Percentiles rank a stretch among this genome's conserved stretches.
Evolutionary conservation across 495 filamentous ascomycete species (phyloP).

Genomic region (Hyphodiscus hymeniophilus): DNA sequence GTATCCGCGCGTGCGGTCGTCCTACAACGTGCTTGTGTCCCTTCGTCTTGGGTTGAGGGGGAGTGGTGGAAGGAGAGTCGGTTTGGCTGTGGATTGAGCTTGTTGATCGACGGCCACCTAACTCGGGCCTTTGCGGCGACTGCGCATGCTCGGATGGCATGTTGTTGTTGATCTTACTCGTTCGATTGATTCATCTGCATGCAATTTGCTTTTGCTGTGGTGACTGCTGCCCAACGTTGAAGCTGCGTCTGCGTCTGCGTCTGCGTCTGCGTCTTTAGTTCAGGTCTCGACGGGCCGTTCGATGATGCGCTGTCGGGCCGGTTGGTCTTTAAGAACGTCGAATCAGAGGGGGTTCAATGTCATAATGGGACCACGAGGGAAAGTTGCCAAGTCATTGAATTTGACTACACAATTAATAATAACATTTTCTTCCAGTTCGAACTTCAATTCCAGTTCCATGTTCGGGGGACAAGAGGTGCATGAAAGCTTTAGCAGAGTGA

Average conservation of each 20-base stretch:
- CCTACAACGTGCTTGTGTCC: conserved; percentile 21
- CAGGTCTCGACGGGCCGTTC: too few species aligned
- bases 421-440: too few species aligned
- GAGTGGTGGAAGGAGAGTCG: conserved; percentile 18
- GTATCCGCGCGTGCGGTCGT: conserved; percentile 16
- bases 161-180: conserved; percentile 4
- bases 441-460: too few species aligned
- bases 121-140: conserved; percentile 14
- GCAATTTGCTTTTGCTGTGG: neutral
- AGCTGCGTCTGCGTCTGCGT: neutral
- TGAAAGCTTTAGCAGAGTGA: too few species aligned
- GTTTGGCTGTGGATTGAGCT: conserved; percentile 14
- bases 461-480: too few species aligned
- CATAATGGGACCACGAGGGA: too few species aligned
- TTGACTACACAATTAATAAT: too few species aligned
- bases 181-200: conserved; percentile 14
- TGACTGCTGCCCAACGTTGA: neutral
- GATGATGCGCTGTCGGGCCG: neutral
- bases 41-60: conserved; percentile 14
- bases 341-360: neutral
- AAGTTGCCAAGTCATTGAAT: too few species aligned
- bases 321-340: neutral
- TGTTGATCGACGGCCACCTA: conserved; percentile 12
- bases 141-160: conserved; percentile 22
- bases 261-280: neutral